Conservation (phyloP, 805 yeast genomes). For the Candida patagonica region DNA sequence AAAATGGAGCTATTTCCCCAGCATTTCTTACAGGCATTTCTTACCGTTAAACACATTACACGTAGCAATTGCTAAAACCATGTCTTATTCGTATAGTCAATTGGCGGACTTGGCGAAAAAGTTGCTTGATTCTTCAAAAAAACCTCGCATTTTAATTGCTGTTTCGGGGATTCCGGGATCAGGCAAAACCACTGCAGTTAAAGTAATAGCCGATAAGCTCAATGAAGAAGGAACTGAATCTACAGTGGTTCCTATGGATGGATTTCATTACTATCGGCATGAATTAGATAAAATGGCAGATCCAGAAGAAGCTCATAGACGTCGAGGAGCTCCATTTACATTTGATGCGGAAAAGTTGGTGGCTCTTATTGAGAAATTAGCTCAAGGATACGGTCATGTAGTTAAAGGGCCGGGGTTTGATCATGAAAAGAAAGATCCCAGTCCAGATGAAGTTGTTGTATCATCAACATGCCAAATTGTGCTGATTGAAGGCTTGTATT, state of each 20-base stretch:
- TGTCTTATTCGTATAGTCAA: constrained; percentile 3
- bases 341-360: constrained; percentile 54
- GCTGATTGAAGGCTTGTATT: constrained; percentile 69
- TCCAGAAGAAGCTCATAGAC: constrained; percentile 44
- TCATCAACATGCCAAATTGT: constrained; percentile 42
- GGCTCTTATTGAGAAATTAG: constrained; percentile 21
- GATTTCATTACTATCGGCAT: constrained; percentile 54
- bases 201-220: constrained; percentile 34
- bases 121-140: constrained; percentile 3
- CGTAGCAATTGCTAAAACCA: too few species aligned
- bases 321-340: constrained; percentile 82
- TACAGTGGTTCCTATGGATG: constrained; percentile 58
- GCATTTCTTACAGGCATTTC: background rate
- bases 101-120: constrained; percentile 9
- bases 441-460: constrained; percentile 41
- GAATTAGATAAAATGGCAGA: constrained; percentile 43
- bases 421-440: constrained; percentile 62
- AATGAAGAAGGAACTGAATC: constrained; percentile 22
- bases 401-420: constrained; percentile 56
- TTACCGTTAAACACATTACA: too few species aligned
- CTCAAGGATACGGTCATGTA: constrained; percentile 5
- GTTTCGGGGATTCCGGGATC: constrained; percentile 79
- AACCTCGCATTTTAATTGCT: constrained; percentile 42
- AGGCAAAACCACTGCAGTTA: constrained; percentile 68
- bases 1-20: background rate